Evolutionary conservation across 352 stramenopile genomes (phyloP).

Genomic region (Peronosclerospora sorghi): DNA sequence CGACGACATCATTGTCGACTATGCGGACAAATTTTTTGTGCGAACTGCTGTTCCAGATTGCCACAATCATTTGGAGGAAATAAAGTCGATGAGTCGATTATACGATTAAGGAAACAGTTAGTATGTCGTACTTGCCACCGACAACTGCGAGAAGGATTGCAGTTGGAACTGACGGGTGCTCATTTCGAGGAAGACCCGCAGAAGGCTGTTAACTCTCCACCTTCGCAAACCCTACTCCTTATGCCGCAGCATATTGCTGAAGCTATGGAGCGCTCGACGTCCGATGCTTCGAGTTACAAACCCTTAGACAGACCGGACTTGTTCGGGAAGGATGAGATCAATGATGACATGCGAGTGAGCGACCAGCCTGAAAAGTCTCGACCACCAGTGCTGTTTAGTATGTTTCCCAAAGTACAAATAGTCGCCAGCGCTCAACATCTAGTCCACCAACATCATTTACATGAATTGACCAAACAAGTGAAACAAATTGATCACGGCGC

Average conservation of each 20-base stretch:
- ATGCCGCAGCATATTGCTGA: slow-evolving; percentile 71
- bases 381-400: slow-evolving; percentile 50
- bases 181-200: slow-evolving; percentile 22
- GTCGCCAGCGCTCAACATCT: slow-evolving; percentile 70
- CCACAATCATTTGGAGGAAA: slow-evolving; percentile 65
- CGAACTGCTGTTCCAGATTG: slow-evolving; percentile 65
- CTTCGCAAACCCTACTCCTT: slow-evolving; percentile 49
- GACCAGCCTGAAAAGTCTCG: slow-evolving; percentile 49
- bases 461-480: slow-evolving; percentile 33
- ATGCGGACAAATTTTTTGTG: slow-evolving; percentile 81
- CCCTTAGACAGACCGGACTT: slow-evolving; percentile 53
- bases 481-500: slow-evolving; percentile 22
- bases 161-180: slow-evolving; percentile 51
- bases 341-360: slow-evolving; percentile 42
- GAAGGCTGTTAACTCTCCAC: slow-evolving; percentile 20
- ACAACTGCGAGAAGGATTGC: slow-evolving; percentile 68
- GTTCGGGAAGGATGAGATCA: slow-evolving; percentile 76
- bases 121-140: slow-evolving; percentile 79
- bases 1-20: slow-evolving; percentile 74
- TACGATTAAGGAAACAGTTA: slow-evolving; percentile 64
- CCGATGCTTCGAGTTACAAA: slow-evolving; percentile 46
- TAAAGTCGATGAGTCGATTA: slow-evolving; percentile 73
- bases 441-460: slow-evolving; percentile 51
- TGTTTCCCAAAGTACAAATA: slow-evolving; percentile 83
- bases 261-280: slow-evolving; percentile 49